A percentile compares a stretch with the other conserved stretches of the same genome.
phyloP scores from a whole-genome alignment of 495 filamentous ascomycete species.

The Trichoderma virens region DNA sequence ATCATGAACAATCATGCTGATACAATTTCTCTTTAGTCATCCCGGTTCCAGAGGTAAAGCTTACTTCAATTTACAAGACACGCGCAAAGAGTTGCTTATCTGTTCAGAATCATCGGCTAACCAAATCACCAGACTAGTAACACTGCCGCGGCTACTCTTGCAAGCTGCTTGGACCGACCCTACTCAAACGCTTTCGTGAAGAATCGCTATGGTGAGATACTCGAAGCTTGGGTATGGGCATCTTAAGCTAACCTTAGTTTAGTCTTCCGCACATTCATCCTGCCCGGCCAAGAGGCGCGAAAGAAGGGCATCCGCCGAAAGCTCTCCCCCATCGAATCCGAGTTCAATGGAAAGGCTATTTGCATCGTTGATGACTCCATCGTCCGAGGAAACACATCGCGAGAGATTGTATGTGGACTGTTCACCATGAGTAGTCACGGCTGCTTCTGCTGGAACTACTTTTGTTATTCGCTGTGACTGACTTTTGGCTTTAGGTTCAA shows the following conservation, averaged over 20 bases:
- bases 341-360: conserved; percentile 80
- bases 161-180: conserved; percentile 67
- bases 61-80: background rate
- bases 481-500: conserved; percentile 11
- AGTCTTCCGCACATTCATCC: conserved; percentile 92
- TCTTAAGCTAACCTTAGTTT: no score
- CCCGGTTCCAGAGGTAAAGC: conserved; percentile 25
- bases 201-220: conserved; percentile 60
- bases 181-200: conserved; percentile 74
- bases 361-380: conserved; percentile 37
- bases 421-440: conserved; percentile 19
- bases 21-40: conserved; percentile 19
- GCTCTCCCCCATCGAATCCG: conserved; percentile 76
- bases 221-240: no score
- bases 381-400: conserved; percentile 35
- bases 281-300: conserved; percentile 75
- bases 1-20: no score
- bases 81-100: no score
- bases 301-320: conserved; percentile 73
- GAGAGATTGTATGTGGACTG: conserved; percentile 63
- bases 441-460: background rate
- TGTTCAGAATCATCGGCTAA: background rate
- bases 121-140: conserved; percentile 36
- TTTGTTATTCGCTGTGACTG: background rate
- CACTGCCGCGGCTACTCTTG: conserved; percentile 73